Base-by-base conservation (phyloP, 305 asterid species). In the Rubia peregrina region DNA sequence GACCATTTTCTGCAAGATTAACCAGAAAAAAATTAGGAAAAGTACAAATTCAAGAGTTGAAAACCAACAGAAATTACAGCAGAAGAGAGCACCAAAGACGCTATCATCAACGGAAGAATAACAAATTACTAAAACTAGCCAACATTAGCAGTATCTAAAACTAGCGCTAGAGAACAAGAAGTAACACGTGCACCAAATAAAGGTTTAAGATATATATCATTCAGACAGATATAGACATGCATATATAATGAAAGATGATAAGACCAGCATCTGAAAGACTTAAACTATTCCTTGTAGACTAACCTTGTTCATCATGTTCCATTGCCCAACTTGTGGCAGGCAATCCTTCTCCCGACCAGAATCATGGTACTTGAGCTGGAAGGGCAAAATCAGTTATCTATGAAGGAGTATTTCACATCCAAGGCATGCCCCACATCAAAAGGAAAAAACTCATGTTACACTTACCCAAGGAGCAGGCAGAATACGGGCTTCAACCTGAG, bases 301-400 rank as follows among this genome's bases (percentile, higher is more conserved):
- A 72, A 94, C 98, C 96, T 91, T 91, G 42, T 94, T 89, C 98
- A 91, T 94, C 98, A 94, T 93, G 26, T 93, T 91, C 98, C 98
- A 93, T 66, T 91, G 96, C n/a, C 98, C 98, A 72, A 90, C 96
- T 85, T 90, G 92, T 0, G 98, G 98, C 65, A 90, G 87, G 69
- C 97, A 91, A 71, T 89, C 95, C 83, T 78, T 91, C 82, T 91
- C 97, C 48, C 96, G 80, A 7, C 98, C 95, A 7, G 95, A 87
- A 67, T 91, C 98, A 74, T 89, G 90, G 79, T 94, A 94, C 68
- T 91, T 91, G 46, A 94, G 93, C 99, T 94, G 85, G 19, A 63
- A 17, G 21, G 9, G 41, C 61, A 83, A 68, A 40, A 19, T 65
- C 36, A 14, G 19, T 66, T 56, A 48, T 67, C 48, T 48, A 60